A percentile compares a stretch with the other conserved stretches of the same genome.
Evolutionary conservation across 2,329 filamentous ascomycete genomes (phyloP).

Genomic region (Colletotrichum higginsianum): DNA sequence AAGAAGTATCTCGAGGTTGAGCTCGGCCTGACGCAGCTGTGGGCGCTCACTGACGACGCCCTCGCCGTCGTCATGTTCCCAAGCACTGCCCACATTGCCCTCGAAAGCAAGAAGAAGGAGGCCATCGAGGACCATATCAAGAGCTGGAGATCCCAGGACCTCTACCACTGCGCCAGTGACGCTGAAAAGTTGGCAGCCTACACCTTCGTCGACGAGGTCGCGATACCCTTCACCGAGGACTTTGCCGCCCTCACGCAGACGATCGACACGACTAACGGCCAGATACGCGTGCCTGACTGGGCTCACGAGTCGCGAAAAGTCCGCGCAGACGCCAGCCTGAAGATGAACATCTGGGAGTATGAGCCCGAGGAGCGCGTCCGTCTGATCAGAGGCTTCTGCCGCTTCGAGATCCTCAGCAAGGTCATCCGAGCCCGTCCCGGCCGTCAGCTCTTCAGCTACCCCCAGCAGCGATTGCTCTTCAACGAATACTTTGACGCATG

Average conservation of each 20-base stretch:
- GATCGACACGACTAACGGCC: background rate
- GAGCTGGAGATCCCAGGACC: background rate
- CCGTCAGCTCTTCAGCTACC: background rate
- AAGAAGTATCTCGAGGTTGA: background rate
- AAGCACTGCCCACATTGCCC: background rate
- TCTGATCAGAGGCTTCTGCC: constrained; percentile 15
- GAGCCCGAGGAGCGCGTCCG: constrained; percentile 13
- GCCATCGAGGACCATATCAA: background rate
- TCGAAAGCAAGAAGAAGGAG: background rate
- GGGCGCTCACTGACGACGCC: background rate
- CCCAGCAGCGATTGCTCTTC: background rate
- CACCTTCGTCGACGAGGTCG: background rate
- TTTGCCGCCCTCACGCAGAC: background rate
- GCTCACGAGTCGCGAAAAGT: background rate
- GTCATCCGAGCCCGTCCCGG: constrained; percentile 22
- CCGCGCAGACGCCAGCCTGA: background rate
- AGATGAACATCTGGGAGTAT: background rate
- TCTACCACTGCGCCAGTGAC: background rate
- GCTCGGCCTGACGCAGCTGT: background rate
- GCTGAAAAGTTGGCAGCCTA: background rate
- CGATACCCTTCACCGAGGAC: constrained; percentile 14
- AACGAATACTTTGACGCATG: background rate
- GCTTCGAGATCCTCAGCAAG: constrained; percentile 14
- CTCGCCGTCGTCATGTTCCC: background rate
- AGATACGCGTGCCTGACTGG: background rate